Evolutionary conservation across 345 rosid genomes (phyloP).

Genomic region (Aurinia saxatilis): DNA sequence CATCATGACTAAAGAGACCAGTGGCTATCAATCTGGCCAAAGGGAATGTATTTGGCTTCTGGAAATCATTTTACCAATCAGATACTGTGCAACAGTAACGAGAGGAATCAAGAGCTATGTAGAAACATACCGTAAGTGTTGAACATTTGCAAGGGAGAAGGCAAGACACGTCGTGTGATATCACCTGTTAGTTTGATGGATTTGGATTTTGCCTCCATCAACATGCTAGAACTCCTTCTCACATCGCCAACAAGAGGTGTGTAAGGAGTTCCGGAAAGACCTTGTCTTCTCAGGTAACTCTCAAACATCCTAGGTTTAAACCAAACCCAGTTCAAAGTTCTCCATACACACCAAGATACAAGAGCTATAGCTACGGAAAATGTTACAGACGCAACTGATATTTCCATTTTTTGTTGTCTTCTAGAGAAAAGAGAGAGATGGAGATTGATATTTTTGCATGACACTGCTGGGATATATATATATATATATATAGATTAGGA

Average conservation of each 20-base stretch:
- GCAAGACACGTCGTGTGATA: conserved; percentile 16
- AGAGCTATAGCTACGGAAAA: not conserved
- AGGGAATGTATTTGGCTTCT: conserved; percentile 14
- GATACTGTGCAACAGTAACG: not conserved
- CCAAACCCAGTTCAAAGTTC: conserved; percentile 23
- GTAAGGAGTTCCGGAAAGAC: conserved; percentile 28
- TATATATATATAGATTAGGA: not conserved
- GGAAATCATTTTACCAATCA: conserved; percentile 20
- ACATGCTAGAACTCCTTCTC: conserved; percentile 1
- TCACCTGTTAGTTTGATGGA: conserved; percentile 22
- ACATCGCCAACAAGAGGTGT: conserved; percentile 24
- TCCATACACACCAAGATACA: conserved; percentile 20
- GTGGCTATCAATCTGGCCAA: conserved; percentile 1
- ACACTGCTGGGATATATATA: not conserved
- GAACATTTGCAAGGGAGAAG: conserved; percentile 13
- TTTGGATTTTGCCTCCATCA: conserved; percentile 16
- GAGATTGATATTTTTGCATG: not conserved
- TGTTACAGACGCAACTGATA: not conserved
- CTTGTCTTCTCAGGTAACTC: conserved; percentile 23
- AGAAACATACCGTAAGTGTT: conserved; percentile 18
- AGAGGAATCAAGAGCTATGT: not conserved
- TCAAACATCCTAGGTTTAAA: conserved; percentile 29
- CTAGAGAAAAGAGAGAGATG: not conserved
- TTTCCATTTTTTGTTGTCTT: not conserved
- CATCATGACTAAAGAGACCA: conserved; percentile 26